Evolutionary conservation across 371 early-diverging fungal species (phyloP).

Genomic region (Apophysomyces elegans): DNA sequence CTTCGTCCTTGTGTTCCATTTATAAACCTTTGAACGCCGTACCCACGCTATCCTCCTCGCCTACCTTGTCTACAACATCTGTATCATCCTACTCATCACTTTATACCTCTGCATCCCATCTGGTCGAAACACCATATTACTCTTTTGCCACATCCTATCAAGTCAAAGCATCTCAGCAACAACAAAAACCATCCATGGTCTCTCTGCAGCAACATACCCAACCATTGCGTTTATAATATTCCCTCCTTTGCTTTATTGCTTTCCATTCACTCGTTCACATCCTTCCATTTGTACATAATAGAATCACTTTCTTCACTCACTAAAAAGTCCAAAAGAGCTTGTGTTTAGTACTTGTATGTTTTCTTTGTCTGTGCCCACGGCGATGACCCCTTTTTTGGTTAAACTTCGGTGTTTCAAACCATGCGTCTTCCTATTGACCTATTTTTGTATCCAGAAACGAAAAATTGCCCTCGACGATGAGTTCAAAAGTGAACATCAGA

Average conservation of each 20-base stretch:
- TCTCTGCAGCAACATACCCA: constrained; percentile 2
- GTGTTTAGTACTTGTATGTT: not conserved
- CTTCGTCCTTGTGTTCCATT: not conserved
- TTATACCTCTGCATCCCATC: not conserved
- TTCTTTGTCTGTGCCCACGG: constrained; percentile 8
- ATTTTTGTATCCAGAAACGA: no score
- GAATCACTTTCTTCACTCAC: not conserved
- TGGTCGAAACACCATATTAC: constrained; percentile 3
- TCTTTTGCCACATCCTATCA: constrained; percentile 2
- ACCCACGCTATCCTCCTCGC: constrained; percentile 1
- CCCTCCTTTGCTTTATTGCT: not conserved
- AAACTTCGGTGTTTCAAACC: not conserved
- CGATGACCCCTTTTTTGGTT: constrained; percentile 10
- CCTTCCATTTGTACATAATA: constrained; percentile 7
- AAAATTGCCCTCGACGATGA: no score
- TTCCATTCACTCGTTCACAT: not conserved
- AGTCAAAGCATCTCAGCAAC: not conserved
- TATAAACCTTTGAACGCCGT: not conserved
- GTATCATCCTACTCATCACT: not conserved
- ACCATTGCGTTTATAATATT: not conserved
- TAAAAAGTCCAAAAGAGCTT: not conserved
- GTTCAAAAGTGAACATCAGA: no score
- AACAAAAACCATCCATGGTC: not conserved
- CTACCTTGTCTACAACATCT: not conserved
- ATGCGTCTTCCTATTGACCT: not conserved